These are phyloP conservation scores for Nadsonia commutata DNA, from an alignment of 1,139 yeast genomes.

Conservation along the genomic window DNA sequence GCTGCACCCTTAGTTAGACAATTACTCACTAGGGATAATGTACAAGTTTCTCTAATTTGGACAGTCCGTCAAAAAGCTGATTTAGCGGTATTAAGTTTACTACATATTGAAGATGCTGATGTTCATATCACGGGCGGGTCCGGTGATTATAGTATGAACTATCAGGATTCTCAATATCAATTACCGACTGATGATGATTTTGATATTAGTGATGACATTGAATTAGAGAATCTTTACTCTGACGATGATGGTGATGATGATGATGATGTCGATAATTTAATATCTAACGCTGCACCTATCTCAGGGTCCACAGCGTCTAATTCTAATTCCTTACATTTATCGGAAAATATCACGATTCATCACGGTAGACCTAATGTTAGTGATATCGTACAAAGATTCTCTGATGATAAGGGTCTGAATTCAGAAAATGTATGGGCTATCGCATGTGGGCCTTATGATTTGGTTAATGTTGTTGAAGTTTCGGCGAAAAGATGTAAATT, in stretches of 20 bases:
- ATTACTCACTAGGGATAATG: constrained; percentile 10
- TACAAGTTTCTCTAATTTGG: constrained; percentile 32
- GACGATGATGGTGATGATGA: constrained; percentile 10
- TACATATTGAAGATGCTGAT: constrained; percentile 20
- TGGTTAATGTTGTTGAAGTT: constrained; percentile 33
- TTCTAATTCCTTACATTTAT: constrained; percentile 1
- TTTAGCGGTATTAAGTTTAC: constrained; percentile 25
- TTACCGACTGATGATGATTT: constrained; percentile 6
- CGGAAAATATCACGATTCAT: constrained; percentile 11
- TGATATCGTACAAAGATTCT: constrained; percentile 10
- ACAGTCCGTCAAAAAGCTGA: constrained; percentile 33
- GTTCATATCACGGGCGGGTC: constrained; percentile 23
- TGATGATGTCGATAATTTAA: constrained; percentile 11
- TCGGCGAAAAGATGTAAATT: constrained; percentile 30
- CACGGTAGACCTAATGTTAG: constrained; percentile 20
- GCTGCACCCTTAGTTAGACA: constrained; percentile 38
- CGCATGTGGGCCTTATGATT: constrained; percentile 54
- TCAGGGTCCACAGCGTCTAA: constrained; percentile 2
- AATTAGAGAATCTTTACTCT: constrained; percentile 15
- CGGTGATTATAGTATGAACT: constrained; percentile 7
- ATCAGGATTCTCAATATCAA: constrained; percentile 6
- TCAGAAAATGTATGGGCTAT: constrained; percentile 36
- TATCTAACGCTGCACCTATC: constrained; percentile 11
- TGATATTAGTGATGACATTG: constrained; percentile 9
- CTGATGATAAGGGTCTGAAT: constrained; percentile 14